A percentile compares a stretch with the other conserved stretches of the same genome.
These are phyloP conservation scores for Tripterygium wilfordii DNA, from an alignment of 177 flowering plant species.

Conservation along the genomic window DNA sequence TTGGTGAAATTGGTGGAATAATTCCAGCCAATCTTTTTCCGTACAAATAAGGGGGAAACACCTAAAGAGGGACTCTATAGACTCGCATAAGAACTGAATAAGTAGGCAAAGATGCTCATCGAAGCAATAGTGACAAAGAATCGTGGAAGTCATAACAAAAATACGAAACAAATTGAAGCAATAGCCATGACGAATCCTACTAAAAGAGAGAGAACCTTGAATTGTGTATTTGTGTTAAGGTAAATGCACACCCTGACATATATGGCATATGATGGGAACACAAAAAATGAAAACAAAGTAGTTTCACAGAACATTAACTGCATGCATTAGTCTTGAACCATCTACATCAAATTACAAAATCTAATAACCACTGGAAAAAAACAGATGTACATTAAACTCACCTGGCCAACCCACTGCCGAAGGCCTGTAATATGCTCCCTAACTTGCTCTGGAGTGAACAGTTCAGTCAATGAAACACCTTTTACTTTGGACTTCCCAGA, in stretches of 20 bases:
- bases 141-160: too few species aligned
- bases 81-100: too few species aligned
- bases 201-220: neutral
- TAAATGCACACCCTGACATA: neutral
- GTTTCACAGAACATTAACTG: neutral
- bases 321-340: neutral
- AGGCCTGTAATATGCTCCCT: conserved; percentile 40
- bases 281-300: neutral
- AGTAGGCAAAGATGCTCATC: too few species aligned
- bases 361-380: neutral
- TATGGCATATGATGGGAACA: neutral
- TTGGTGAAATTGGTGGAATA: too few species aligned
- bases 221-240: neutral
- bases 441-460: conserved; percentile 37
- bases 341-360: too few species aligned
- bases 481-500: conserved; percentile 12
- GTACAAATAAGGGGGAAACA: too few species aligned
- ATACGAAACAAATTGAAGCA: too few species aligned
- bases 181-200: too few species aligned
- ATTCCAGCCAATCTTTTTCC: too few species aligned
- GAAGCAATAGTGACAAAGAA: too few species aligned
- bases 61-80: too few species aligned
- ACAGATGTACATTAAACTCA: conserved; percentile 8
- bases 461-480: conserved; percentile 36
- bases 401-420: conserved; percentile 27